A percentile compares a stretch with the other conserved stretches of the same genome.
Conservation (phyloP, 73 alveolate genomes). For the Paramecium bursaria region DNA sequence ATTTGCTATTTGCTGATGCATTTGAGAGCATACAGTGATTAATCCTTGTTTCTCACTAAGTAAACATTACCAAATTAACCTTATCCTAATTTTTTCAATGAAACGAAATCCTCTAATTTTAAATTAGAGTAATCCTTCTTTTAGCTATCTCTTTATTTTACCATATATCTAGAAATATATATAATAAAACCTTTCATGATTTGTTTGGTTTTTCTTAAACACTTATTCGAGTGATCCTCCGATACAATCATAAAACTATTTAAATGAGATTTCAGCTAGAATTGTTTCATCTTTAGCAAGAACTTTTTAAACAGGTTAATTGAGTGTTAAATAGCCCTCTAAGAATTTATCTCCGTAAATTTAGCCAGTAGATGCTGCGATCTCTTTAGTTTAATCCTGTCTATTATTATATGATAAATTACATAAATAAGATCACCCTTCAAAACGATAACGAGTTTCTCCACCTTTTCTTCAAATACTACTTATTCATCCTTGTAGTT, state of each 20-base stretch:
- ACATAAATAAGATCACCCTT: slow-evolving; percentile 66
- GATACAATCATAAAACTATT: slow-evolving; percentile 64
- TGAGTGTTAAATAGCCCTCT: slow-evolving; percentile 19
- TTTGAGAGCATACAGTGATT: slow-evolving; percentile 80
- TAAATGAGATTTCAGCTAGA: slow-evolving; percentile 59
- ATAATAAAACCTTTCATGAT: slow-evolving; percentile 29
- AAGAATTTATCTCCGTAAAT: slow-evolving; percentile 42
- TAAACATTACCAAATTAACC: slow-evolving; percentile 83
- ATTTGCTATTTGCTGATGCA: slow-evolving; percentile 69
- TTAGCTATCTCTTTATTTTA: slow-evolving; percentile 71
- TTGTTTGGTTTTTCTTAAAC: slow-evolving; percentile 63
- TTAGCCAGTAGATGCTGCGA: slow-evolving; percentile 36
- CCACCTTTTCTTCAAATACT: slow-evolving; percentile 36
- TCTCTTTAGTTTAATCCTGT: slow-evolving; percentile 53
- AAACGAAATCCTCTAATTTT: slow-evolving; percentile 79
- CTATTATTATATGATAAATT: slow-evolving; percentile 27
- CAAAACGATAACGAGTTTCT: slow-evolving; percentile 59
- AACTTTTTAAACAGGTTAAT: slow-evolving; percentile 56
- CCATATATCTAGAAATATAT: slow-evolving; percentile 52
- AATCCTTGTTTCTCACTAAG: slow-evolving; percentile 72
- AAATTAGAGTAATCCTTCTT: slow-evolving; percentile 77
- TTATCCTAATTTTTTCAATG: slow-evolving; percentile 79
- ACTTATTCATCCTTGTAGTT: slow-evolving; percentile 4
- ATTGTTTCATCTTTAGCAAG: slow-evolving; percentile 63
- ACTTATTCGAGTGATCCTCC: slow-evolving; percentile 68